These are phyloP conservation scores for Solanum chaucha DNA, from an alignment of 257 asterid species.

Conservation along the genomic window DNA sequence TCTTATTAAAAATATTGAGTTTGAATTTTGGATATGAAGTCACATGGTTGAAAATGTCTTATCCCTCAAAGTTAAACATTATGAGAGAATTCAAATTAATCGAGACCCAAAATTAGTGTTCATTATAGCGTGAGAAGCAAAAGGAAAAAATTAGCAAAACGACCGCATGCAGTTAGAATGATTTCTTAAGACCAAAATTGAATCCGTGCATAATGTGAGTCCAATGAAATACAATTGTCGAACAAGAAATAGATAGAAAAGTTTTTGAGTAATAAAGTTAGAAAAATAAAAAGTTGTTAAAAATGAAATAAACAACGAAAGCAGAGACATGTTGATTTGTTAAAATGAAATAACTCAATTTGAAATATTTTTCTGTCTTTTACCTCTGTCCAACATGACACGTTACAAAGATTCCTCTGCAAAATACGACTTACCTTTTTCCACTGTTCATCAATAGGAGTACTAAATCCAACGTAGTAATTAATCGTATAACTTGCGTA, in stretches of 20 bases:
- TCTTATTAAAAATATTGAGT: too few species aligned
- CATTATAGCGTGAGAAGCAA: neutral
- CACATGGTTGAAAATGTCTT: neutral
- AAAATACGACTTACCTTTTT: neutral
- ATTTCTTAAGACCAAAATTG: neutral
- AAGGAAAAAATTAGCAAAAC: neutral
- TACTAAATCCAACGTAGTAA: neutral
- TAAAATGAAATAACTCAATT: neutral
- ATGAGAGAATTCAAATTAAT: neutral
- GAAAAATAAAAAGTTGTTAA: neutral
- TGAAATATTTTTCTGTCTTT: neutral
- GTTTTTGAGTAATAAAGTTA: neutral
- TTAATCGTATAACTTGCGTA: too few species aligned
- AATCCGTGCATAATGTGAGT: neutral
- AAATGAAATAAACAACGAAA: neutral
- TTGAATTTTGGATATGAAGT: neutral
- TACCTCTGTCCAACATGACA: neutral
- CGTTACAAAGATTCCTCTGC: neutral
- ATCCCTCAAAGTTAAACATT: neutral
- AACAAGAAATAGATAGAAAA: neutral
- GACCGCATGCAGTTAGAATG: neutral
- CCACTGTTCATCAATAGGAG: neutral
- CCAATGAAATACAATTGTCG: neutral
- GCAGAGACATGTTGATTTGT: neutral
- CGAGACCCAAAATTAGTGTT: fast-evolving